These are phyloP conservation scores for Fabrea salina DNA, from an alignment of 169 alveolate genomes.

Conservation along the genomic window DNA sequence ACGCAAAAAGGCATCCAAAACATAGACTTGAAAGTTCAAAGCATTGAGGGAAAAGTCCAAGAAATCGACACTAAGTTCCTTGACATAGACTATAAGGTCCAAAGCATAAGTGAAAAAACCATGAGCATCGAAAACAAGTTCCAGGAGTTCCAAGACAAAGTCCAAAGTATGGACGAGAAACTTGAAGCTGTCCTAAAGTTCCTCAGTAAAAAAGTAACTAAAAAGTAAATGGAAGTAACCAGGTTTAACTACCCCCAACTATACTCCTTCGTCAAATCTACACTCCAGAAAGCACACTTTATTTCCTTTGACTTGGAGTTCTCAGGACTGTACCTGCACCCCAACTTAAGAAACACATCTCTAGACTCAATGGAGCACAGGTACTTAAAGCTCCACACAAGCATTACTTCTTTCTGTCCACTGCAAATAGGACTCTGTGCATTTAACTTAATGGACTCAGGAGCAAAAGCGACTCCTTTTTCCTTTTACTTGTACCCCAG, in stretches of 20 bases:
- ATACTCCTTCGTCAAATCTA: background rate
- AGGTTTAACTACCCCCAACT: background rate
- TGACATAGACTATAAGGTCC: too few species aligned
- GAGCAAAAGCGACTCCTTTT: background rate
- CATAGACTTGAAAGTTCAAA: too few species aligned
- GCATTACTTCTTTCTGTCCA: background rate
- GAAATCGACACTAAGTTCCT: too few species aligned
- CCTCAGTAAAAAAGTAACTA: too few species aligned
- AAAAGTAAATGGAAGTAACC: background rate
- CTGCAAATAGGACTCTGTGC: background rate
- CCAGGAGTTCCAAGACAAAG: too few species aligned
- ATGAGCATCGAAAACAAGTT: too few species aligned
- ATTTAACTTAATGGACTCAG: background rate
- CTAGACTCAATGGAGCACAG: background rate
- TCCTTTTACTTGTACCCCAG: background rate
- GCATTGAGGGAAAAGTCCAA: too few species aligned
- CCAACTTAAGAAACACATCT: background rate
- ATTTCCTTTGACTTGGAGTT: background rate
- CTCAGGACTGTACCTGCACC: background rate
- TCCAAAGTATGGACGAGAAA: too few species aligned
- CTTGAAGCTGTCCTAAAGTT: too few species aligned
- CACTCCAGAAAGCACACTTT: background rate
- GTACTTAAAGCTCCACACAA: background rate
- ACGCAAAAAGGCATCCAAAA: too few species aligned
- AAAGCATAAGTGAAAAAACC: too few species aligned